Evolutionary conservation across 768 basidiomycete species (phyloP), one percentile per base, ranked within the genome.

Genomic region (Pulveroboletus sp.): DNA sequence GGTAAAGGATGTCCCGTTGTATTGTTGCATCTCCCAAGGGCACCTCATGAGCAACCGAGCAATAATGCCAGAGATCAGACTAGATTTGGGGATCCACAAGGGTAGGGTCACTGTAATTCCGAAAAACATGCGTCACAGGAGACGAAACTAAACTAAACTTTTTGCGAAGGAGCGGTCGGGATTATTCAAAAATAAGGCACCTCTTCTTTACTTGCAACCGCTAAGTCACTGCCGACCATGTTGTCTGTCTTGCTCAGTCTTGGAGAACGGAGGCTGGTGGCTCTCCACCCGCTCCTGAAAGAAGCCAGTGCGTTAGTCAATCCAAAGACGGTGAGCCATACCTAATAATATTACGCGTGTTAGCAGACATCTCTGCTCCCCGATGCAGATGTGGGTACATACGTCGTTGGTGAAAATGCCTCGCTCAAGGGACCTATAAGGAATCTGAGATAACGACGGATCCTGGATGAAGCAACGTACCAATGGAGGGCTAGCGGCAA

Each of bases 401-500:
- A 86, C 85, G 39, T 84, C 80, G 59, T 82, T 80, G 48, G 74
- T 73, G 57, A 88, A 82, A 5, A 88, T 60, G n/a, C 85, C 86
- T 27, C 74, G 72, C 57, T 83, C 74, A 44, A 83, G 56, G 8
- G 88, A 89, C 85, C 87, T 89, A 46, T 15, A 41, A 32, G 30
- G 49, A 39, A 30, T 11, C 21, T 46, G 21, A 55, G 56, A 43
- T 27, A 47, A 12, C 11, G 30, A 45, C 7, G 3, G 28, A 37
- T 31, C 14, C 24, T 31, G 12, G 14, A 46, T 24, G 32, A 51
- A 28, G 15, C 21, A 33, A 53, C 79, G 47, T 56, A 89, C 92
- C 90, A 93, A 64, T 95, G 93, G 49, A 91, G 66, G 3, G 91
- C 88, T 43, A 89, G 65, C 4, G 91, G 93, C n/a, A 92, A 69